Conservation (phyloP, 495 filamentous ascomycete species). For the Hypoxylon trugodes region DNA sequence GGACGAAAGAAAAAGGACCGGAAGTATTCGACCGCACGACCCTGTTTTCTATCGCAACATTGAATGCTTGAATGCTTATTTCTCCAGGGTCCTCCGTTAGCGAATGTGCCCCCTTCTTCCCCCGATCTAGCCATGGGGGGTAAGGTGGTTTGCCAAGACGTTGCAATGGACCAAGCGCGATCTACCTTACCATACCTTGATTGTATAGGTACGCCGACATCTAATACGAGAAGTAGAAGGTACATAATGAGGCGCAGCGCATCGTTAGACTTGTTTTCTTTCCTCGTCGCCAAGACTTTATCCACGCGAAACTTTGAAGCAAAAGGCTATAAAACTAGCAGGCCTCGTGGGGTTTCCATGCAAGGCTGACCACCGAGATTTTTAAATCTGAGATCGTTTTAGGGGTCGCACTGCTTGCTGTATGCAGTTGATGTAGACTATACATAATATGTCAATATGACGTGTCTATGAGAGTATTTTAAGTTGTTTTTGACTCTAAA, state of each 20-base stretch:
- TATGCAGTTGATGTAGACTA: too few species aligned
- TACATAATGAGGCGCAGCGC: slow-evolving; percentile 28
- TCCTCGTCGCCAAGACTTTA: slow-evolving; percentile 4
- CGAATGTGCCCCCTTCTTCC: too few species aligned
- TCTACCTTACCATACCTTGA: too few species aligned
- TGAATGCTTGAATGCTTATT: not conserved
- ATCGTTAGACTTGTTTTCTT: slow-evolving; percentile 9
- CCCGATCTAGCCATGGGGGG: slow-evolving; percentile 14
- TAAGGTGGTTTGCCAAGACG: slow-evolving; percentile 31
- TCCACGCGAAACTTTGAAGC: too few species aligned
- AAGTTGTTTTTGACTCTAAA: too few species aligned
- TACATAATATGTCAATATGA: slow-evolving; percentile 1
- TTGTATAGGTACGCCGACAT: slow-evolving; percentile 25
- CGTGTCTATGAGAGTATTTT: not conserved
- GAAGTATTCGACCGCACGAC: slow-evolving; percentile 7
- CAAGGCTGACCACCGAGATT: not conserved
- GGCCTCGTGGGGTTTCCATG: slow-evolving; percentile 3
- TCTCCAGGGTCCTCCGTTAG: slow-evolving; percentile 19
- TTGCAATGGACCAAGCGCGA: slow-evolving; percentile 15
- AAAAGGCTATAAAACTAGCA: too few species aligned
- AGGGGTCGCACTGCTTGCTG: not conserved
- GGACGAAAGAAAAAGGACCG: not conserved
- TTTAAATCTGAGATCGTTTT: slow-evolving; percentile 10
- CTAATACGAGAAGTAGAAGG: slow-evolving; percentile 37
- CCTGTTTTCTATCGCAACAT: not conserved